These are phyloP conservation scores for Pseudocercospora cruenta DNA, from an alignment of 2,329 filamentous ascomycete species.

Conservation along the genomic window DNA sequence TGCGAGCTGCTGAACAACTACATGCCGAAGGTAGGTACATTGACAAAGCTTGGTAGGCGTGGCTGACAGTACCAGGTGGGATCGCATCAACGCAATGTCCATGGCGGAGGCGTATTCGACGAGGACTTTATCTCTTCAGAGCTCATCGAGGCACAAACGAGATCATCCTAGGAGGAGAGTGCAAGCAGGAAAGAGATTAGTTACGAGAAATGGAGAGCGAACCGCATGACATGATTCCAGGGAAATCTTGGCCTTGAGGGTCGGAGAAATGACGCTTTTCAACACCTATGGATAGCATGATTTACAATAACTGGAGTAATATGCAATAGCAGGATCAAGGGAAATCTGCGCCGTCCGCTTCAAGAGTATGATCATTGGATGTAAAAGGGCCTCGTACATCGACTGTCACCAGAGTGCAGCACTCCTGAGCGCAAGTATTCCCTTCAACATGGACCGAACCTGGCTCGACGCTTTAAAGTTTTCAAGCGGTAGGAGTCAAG, in stretches of 20 bases:
- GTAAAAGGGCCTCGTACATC: neutral
- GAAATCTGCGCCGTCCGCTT: neutral
- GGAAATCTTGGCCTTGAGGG: neutral
- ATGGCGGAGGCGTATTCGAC: slow-evolving; percentile 35
- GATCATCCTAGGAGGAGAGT: slow-evolving; percentile 14
- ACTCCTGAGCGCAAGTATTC: neutral
- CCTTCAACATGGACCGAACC: neutral
- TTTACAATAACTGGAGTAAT: neutral
- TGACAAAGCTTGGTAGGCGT: neutral
- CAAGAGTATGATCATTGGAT: neutral
- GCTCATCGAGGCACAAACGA: slow-evolving; percentile 21
- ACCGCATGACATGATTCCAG: neutral
- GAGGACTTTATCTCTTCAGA: slow-evolving; percentile 24
- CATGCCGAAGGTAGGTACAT: slow-evolving; percentile 25
- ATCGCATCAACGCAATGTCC: slow-evolving; percentile 33
- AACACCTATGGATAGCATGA: neutral
- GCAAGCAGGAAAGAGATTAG: slow-evolving; percentile 1
- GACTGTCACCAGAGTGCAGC: neutral
- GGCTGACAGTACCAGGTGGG: slow-evolving; percentile 21
- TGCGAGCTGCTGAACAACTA: slow-evolving; percentile 30
- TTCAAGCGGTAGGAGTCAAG: neutral
- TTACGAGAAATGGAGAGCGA: neutral
- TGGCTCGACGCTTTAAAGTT: neutral
- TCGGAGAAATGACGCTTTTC: neutral
- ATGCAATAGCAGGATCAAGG: neutral